Evolutionary conservation across 768 basidiomycete species (phyloP).

Genomic region (Bullera alba): DNA sequence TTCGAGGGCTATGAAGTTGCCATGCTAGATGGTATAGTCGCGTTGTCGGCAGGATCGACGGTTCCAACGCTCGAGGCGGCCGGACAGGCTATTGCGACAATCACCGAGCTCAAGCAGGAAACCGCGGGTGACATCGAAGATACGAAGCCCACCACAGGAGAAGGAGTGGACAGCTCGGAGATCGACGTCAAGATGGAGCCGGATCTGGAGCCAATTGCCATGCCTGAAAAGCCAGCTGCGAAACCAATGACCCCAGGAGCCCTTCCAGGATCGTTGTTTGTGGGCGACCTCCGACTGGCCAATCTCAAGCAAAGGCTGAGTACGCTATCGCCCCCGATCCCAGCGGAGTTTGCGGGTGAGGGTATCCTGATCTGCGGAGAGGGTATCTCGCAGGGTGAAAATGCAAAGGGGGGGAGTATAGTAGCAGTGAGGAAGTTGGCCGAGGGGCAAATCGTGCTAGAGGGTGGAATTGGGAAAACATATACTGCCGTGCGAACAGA

Average conservation of each 20-base stretch:
- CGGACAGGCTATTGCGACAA: slow-evolving; percentile 4
- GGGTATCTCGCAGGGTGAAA: slow-evolving; percentile 39
- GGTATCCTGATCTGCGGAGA: slow-evolving; percentile 79
- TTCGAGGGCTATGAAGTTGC: slow-evolving; percentile 98
- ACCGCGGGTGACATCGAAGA: slow-evolving; percentile 5
- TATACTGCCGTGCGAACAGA: slow-evolving; percentile 84
- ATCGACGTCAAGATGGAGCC: slow-evolving; percentile 1
- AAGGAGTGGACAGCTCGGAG: background rate
- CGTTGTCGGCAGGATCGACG: slow-evolving; percentile 74
- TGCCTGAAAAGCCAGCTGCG: slow-evolving; percentile 9
- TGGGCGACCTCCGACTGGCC: slow-evolving; percentile 91
- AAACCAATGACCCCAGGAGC: slow-evolving; percentile 42
- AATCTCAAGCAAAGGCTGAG: slow-evolving; percentile 74
- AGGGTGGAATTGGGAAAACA: slow-evolving; percentile 78
- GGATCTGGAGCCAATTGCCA: slow-evolving; percentile 18
- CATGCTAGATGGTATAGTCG: slow-evolving; percentile 80
- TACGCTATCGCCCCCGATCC: slow-evolving; percentile 57
- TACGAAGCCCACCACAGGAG: slow-evolving; percentile 8
- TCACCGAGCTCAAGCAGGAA: slow-evolving; percentile 10
- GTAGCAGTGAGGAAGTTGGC: slow-evolving; percentile 85
- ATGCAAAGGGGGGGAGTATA: slow-evolving; percentile 31
- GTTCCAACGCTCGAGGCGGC: slow-evolving; percentile 77
- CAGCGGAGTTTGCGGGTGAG: slow-evolving; percentile 93
- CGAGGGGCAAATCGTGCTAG: slow-evolving; percentile 76
- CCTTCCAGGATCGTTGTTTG: slow-evolving; percentile 86